Evolutionary conservation across 495 filamentous ascomycete genomes (phyloP).

Genomic region (Penicillium canariense): DNA sequence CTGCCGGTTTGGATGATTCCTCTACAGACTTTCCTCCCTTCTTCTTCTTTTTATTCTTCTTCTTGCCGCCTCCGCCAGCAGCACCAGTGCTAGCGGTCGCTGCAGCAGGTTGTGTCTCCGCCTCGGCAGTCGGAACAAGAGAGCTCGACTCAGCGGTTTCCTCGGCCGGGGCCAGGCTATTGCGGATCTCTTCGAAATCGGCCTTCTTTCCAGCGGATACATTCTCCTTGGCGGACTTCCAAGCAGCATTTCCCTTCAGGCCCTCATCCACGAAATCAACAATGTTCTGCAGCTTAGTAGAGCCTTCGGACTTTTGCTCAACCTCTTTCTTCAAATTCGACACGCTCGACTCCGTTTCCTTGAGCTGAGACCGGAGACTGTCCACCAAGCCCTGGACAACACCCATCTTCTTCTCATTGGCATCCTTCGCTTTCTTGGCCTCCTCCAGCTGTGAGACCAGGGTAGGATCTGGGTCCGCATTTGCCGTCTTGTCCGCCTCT

Average conservation of each 20-base stretch:
- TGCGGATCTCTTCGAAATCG: slow-evolving; percentile 38
- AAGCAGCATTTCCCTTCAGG: slow-evolving; percentile 34
- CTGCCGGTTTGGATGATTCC: slow-evolving; percentile 37
- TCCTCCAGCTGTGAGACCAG: slow-evolving; percentile 35
- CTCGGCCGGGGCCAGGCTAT: slow-evolving; percentile 28
- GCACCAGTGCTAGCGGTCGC: slow-evolving; percentile 18
- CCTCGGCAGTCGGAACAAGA: slow-evolving; percentile 14
- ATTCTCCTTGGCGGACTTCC: slow-evolving; percentile 36
- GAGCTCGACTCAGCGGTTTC: slow-evolving; percentile 9
- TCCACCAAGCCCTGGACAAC: slow-evolving; percentile 54
- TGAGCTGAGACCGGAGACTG: slow-evolving; percentile 48
- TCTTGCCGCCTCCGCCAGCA: slow-evolving; percentile 48
- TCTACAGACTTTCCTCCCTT: slow-evolving; percentile 60
- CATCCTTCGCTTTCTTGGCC: slow-evolving; percentile 40
- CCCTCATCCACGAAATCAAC: slow-evolving; percentile 39
- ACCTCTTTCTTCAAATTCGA: slow-evolving; percentile 41
- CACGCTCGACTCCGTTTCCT: slow-evolving; percentile 48
- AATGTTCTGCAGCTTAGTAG: slow-evolving; percentile 31
- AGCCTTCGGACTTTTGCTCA: slow-evolving; percentile 30
- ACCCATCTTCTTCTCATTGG: slow-evolving; percentile 50
- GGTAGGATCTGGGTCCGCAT: slow-evolving; percentile 38
- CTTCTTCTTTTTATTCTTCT: slow-evolving; percentile 91
- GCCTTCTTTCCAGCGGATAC: slow-evolving; percentile 30
- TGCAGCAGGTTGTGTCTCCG: slow-evolving; percentile 23
- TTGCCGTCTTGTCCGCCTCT: slow-evolving; percentile 37